phyloP scores from a whole-genome alignment of 108 stramenopile genomes.

The Cyclostephanos tholiformis region DNA sequence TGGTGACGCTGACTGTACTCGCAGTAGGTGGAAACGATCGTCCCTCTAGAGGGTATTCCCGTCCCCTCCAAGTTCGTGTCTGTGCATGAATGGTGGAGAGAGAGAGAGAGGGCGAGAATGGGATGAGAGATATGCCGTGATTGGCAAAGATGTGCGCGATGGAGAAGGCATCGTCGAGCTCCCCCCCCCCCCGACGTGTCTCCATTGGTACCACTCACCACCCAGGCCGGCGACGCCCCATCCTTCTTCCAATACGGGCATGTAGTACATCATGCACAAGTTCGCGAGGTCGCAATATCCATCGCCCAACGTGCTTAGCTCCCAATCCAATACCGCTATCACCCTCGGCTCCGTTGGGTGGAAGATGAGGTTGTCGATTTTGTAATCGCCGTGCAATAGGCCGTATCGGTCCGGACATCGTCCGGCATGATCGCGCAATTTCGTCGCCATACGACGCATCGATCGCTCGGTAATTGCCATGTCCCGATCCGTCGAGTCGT shows the following conservation, averaged over 20 bases:
- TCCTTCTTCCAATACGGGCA: constrained; percentile 54
- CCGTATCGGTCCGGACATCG: constrained; percentile 60
- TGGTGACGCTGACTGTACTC: constrained; percentile 5
- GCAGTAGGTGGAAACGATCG: constrained; percentile 64
- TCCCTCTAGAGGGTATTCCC: constrained; percentile 74
- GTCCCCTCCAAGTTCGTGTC: constrained; percentile 42
- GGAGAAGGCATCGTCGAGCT: too few relatives aligned
- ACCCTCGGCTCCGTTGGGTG: constrained; percentile 88
- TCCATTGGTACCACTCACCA: constrained; percentile 32
- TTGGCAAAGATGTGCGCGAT: background rate
- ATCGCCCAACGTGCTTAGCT: constrained; percentile 93
- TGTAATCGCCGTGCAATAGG: constrained; percentile 95
- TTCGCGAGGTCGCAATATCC: constrained; percentile 92
- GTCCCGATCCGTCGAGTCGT: background rate
- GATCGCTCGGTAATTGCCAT: constrained; percentile 32
- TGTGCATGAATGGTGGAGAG: background rate
- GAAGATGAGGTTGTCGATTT: constrained; percentile 95
- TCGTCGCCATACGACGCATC: constrained; percentile 41
- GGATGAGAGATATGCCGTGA: background rate
- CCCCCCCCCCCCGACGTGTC: too few relatives aligned
- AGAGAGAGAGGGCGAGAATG: background rate
- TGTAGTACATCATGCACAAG: constrained; percentile 87
- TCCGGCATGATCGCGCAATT: constrained; percentile 51
- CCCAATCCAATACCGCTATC: constrained; percentile 97
- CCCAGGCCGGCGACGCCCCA: constrained; percentile 70